Evolutionary conservation across 2,329 filamentous ascomycete genomes (phyloP).

Genomic region (Xylaria multiplex): DNA sequence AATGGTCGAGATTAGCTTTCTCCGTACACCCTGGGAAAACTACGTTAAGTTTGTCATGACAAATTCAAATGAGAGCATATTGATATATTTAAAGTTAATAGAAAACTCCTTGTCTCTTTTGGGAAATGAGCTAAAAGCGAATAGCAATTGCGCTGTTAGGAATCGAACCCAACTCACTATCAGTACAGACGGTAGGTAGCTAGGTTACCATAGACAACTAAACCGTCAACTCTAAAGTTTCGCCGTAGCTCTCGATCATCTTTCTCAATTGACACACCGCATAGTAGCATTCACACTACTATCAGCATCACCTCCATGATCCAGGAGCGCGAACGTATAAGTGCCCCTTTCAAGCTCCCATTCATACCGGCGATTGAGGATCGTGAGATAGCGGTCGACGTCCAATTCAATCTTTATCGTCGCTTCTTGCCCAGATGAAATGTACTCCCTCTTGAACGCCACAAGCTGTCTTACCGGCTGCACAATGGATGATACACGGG

Average conservation of each 20-base stretch:
- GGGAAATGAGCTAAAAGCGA: no score
- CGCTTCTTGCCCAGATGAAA: conserved; percentile 49
- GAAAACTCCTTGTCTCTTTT: no score
- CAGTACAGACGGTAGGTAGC: no score
- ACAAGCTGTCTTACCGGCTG: conserved; percentile 57
- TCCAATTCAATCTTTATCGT: conserved; percentile 52
- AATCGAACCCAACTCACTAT: no score
- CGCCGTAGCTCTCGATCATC: neutral
- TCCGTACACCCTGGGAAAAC: no score
- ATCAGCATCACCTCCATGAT: conserved; percentile 53
- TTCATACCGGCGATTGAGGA: conserved; percentile 54
- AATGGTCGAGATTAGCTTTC: neutral
- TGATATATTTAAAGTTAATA: no score
- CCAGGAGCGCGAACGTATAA: conserved; percentile 55
- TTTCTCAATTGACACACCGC: conserved; percentile 46
- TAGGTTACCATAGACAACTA: neutral
- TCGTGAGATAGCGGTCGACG: conserved; percentile 54
- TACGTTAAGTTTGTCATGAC: no score
- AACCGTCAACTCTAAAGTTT: neutral
- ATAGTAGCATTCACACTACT: conserved; percentile 53
- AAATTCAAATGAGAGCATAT: no score
- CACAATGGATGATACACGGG: conserved; percentile 53
- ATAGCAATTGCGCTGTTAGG: no score
- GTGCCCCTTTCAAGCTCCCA: conserved; percentile 57
- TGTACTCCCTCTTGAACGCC: conserved; percentile 54